These are phyloP conservation scores for Hypoxylon sp. DNA, from an alignment of 2,329 filamentous ascomycete genomes.

Conservation along the genomic window DNA sequence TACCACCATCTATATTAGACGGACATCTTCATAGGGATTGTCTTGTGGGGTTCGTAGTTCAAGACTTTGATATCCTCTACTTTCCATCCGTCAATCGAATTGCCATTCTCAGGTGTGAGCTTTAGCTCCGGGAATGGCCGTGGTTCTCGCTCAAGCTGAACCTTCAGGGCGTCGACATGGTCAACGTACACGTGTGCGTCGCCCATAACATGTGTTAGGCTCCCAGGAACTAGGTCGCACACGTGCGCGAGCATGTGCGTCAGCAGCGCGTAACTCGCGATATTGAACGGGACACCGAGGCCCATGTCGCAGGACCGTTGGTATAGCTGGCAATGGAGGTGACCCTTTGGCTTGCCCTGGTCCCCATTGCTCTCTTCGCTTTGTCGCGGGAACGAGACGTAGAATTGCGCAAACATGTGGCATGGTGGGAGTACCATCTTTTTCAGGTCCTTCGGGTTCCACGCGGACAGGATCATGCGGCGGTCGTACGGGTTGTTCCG, in stretches of 20 bases:
- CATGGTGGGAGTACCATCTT: slow-evolving; percentile 86
- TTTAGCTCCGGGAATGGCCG: slow-evolving; percentile 83
- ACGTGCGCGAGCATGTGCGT: slow-evolving; percentile 96
- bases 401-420: slow-evolving; percentile 89
- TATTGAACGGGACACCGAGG: slow-evolving; percentile 97
- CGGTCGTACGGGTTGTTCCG: slow-evolving; percentile 88
- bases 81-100: slow-evolving; percentile 91
- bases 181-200: slow-evolving; percentile 98
- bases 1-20: slow-evolving; percentile 73
- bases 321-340: slow-evolving; percentile 90
- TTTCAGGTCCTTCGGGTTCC: slow-evolving; percentile 86
- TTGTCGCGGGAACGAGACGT: slow-evolving; percentile 73
- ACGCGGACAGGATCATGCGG: slow-evolving; percentile 90
- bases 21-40: slow-evolving; percentile 99
- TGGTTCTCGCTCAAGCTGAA: slow-evolving; percentile 85
- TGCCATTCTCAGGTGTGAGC: slow-evolving; percentile 76
- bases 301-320: slow-evolving; percentile 98
- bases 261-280: slow-evolving; percentile 91
- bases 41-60: slow-evolving; percentile 91
- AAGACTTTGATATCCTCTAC: slow-evolving; percentile 88
- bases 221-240: slow-evolving; percentile 86
- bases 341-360: slow-evolving; percentile 68
- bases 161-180: slow-evolving; percentile 87
- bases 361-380: slow-evolving; percentile 49
- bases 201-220: slow-evolving; percentile 94